Percentiles rank a stretch among this genome's conserved stretches.
Evolutionary conservation across 345 rosid genomes (phyloP).

Genomic region (Diplotaxis tenuifolia): DNA sequence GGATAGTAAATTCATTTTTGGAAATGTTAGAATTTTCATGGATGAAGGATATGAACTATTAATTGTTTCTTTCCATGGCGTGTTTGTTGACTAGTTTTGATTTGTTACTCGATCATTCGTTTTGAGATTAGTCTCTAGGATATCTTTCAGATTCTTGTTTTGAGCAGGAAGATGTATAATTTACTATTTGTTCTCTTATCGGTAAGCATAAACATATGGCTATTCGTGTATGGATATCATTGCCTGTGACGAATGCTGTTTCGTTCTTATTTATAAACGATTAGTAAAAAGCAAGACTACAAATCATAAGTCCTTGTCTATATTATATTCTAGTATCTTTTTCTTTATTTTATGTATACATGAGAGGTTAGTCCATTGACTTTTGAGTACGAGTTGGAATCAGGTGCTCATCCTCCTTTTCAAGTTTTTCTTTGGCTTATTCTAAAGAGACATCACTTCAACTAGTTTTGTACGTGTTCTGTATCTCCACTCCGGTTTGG

Average conservation of each 20-base stretch:
- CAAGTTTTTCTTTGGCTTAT: not conserved
- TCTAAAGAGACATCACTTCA: not conserved
- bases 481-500: constrained; percentile 4
- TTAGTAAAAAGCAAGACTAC: too few relatives aligned
- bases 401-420: constrained; percentile 19
- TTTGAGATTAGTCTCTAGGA: not conserved
- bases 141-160: not conserved
- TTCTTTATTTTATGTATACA: not conserved
- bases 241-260: constrained; percentile 12
- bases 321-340: not conserved
- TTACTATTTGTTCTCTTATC: not conserved
- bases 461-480: not conserved
- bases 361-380: not conserved
- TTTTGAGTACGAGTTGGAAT: constrained; percentile 18
- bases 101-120: too few relatives aligned
- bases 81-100: not conserved
- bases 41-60: not conserved
- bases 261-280: too few relatives aligned
- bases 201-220: not conserved
- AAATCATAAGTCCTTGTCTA: not conserved
- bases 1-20: not conserved
- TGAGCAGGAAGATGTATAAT: not conserved
- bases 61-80: not conserved
- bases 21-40: not conserved
- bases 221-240: constrained; percentile 4